Evolutionary conservation across 345 rosid species (phyloP), one percentile per base, ranked within the genome.

Genomic region (Linum tenue): DNA sequence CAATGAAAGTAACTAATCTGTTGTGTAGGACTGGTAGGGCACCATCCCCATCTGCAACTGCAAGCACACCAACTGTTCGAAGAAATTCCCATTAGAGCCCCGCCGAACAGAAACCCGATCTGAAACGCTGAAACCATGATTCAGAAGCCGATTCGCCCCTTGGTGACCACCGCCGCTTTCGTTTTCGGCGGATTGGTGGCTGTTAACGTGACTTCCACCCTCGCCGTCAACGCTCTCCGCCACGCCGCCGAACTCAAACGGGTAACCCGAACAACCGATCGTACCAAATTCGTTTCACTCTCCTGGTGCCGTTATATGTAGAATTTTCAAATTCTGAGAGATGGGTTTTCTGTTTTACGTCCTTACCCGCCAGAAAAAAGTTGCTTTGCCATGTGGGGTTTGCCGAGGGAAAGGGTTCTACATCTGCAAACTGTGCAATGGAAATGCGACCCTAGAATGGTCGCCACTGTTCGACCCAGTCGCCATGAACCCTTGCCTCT

Each of bases 391-490:
- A 43, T 92, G 96, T 69, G 42, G 67, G 59, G 72, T 53, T 37
- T 92, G 95, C 75, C 83, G 81, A 67, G 95, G 88, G 35, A 92
- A 89, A 80, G 92, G 96, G 62, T 92, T 84, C 78, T 92, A 83
- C 69, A 72, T 81, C 62, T 92, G 98, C 80, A 92, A 83, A 81
- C 59, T 89, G 38, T 92, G 96, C 79, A 81, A 80, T 69, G 98
- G 96, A 67, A 72, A 86, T 65, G 84, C 92, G 43, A 77, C 80
- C 3, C 69, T 92, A 10, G 65, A 76, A 37, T 89, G 96, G 98
- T 85, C 96, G 22, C 96, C 96, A 15, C 67, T 89, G 75, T 82
- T 74, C 75, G 95, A 89, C 66, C 98, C 95, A 37, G 71, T 89
- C 67, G 83, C 76, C 71, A 77, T 86, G 68, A 87, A 87, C 67